Evolutionary conservation across 1,284 basidiomycete species (phyloP).

Genomic region (Heliocybe sulcata): DNA sequence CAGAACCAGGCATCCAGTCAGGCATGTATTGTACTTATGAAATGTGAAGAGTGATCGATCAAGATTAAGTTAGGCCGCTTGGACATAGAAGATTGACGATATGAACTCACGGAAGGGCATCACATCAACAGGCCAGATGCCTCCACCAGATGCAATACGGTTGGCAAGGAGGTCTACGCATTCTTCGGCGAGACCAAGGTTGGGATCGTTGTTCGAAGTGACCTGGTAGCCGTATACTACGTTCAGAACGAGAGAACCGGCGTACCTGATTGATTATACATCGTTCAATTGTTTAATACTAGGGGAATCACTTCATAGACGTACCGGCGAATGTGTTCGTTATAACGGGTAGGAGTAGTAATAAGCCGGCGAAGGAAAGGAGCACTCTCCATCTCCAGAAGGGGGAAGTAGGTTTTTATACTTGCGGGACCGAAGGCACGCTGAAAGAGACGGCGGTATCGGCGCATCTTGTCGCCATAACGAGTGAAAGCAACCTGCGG

Average conservation of each 20-base stretch:
- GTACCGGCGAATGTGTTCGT: conserved; percentile 13
- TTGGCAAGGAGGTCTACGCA: conserved; percentile 12
- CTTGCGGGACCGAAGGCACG: conserved; percentile 46
- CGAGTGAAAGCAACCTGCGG: conserved; percentile 56
- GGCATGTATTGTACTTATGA: conserved; percentile 20
- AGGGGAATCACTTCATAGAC: conserved; percentile 1
- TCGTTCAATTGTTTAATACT: not conserved
- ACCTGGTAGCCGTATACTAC: conserved; percentile 13
- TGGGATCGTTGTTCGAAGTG: conserved; percentile 10
- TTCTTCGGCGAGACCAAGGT: conserved; percentile 13
- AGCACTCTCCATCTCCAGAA: conserved; percentile 32
- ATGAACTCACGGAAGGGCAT: conserved; percentile 13
- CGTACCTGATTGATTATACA: conserved; percentile 7
- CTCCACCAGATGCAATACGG: conserved; percentile 2
- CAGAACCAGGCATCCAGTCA: conserved; percentile 21
- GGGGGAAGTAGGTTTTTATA: conserved; percentile 49
- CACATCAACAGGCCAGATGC: conserved; percentile 13
- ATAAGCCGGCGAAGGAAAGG: conserved; percentile 12
- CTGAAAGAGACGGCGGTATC: conserved; percentile 60
- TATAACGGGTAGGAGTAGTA: conserved; percentile 12
- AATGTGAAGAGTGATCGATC: not conserved
- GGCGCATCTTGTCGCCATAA: conserved; percentile 53
- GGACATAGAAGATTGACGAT: not conserved
- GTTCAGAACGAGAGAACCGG: conserved; percentile 12
- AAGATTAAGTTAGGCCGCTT: not conserved